Base-by-base conservation (phyloP, 306 rosid species). In the Medicago lupulina region DNA sequence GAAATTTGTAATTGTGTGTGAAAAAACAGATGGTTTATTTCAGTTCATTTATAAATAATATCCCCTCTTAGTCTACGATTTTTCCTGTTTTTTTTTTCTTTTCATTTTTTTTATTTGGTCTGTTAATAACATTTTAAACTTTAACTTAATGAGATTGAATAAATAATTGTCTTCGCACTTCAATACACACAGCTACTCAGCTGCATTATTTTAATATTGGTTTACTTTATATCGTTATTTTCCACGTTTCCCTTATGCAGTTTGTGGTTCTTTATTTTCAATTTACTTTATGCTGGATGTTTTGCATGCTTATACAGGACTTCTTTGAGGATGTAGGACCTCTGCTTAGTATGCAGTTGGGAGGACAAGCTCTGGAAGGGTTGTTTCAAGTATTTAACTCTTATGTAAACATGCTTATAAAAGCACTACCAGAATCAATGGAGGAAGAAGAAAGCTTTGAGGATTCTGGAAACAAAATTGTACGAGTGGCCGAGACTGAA, bases 251-350 rank as follows among this genome's bases (percentile, higher is more conserved):
- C 6, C 7, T 34, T 34, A 6, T 34, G 38, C 5, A 34, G 38
- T 34, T 64, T 43, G 31, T 72, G 79, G 39, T 49, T 75, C 13
- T 76, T 34, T 40, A 13, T 53, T 74, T 36, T 51, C 65, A 55
- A 38, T 62, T 76, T 59, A 41, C 68, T 74, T 80, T 71, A 41
- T 38, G 34, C 76, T 61, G 80, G 74, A 69, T 79, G 58, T 73
- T 71, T 55, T 66, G 17, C 67, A 46, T 86, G 75, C 68, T 83
- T 77, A 62, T 79, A 38, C 92, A 96, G 99, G 99, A 96, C 76
- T 96, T 92, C 88, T 89, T 96, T 57, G 99, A 96, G 84, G 98
- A 96, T 76, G 99, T 96, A 49, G 99, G 99, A 70, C 99, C 97
- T 36, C 85, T 92, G 78, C 96, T 96, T 38, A 92, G 99, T 75